These are phyloP conservation scores for Cruciata laevipes DNA, from an alignment of 257 asterid species.

Conservation along the genomic window DNA sequence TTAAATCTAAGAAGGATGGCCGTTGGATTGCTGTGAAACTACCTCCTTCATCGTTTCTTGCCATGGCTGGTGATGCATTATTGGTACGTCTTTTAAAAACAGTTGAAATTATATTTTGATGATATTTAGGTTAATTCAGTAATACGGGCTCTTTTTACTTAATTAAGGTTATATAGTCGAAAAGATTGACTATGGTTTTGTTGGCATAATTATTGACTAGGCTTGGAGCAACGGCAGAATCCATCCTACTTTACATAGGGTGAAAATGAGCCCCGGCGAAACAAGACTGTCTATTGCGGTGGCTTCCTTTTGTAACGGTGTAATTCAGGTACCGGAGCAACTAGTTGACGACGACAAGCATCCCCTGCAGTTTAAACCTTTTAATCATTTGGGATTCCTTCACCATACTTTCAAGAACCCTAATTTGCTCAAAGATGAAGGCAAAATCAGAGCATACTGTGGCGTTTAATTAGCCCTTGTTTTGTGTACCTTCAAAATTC, in stretches of 20 bases:
- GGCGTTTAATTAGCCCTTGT: constrained; percentile 17
- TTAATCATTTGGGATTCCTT: constrained; percentile 43
- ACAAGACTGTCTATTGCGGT: constrained; percentile 43
- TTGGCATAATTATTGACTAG: constrained; percentile 12
- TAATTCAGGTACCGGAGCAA: constrained; percentile 39
- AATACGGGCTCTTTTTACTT: no score
- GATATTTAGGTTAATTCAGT: no score
- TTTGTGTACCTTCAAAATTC: no score
- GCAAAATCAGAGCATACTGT: constrained; percentile 41
- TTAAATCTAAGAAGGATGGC: constrained; percentile 37
- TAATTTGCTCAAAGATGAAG: constrained; percentile 25
- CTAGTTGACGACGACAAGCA: constrained; percentile 40
- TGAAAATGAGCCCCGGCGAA: constrained; percentile 32
- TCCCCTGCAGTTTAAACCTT: constrained; percentile 45
- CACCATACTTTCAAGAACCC: constrained; percentile 23
- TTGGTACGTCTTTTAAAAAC: constrained; percentile 9
- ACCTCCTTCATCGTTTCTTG: constrained; percentile 42
- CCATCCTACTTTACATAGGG: constrained; percentile 43
- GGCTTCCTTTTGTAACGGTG: constrained; percentile 45
- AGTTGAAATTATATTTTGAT: no score
- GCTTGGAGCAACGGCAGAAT: constrained; percentile 76
- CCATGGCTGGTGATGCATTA: constrained; percentile 63
- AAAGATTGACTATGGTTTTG: not conserved
- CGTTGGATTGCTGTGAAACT: constrained; percentile 44
- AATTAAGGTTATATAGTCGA: no score